phyloP scores from a whole-genome alignment of 345 rosid species.

The Lepidium aucheri region DNA sequence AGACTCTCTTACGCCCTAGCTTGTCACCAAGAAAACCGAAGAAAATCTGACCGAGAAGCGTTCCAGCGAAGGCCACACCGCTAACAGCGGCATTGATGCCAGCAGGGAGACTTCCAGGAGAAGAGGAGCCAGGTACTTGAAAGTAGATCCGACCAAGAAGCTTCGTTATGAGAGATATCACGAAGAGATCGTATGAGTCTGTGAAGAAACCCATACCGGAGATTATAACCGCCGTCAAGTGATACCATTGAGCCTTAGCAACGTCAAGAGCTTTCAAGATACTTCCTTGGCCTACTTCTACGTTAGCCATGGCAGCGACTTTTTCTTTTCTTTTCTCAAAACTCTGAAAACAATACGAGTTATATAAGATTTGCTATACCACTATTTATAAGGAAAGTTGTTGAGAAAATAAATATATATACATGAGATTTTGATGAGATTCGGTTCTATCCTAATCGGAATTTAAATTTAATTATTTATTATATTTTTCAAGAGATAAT shows the following conservation, averaged over 20 bases:
- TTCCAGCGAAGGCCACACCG: constrained; percentile 71
- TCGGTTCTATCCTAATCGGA: not conserved
- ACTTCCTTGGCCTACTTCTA: constrained; percentile 24
- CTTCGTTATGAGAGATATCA: constrained; percentile 69
- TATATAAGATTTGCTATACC: not conserved
- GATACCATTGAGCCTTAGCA: constrained; percentile 56
- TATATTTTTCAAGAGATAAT: not conserved
- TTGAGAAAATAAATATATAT: not conserved
- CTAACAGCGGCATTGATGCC: constrained; percentile 52
- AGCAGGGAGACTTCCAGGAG: constrained; percentile 54
- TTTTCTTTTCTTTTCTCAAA: not conserved
- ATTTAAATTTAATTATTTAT: not conserved
- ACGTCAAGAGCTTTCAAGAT: constrained; percentile 56
- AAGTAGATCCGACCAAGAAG: constrained; percentile 65
- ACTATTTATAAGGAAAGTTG: not conserved
- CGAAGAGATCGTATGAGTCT: constrained; percentile 72
- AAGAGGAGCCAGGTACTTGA: constrained; percentile 33
- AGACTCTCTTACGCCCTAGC: constrained; percentile 58
- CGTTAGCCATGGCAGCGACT: constrained; percentile 31
- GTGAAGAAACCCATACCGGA: constrained; percentile 91
- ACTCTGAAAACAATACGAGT: constrained; percentile 5
- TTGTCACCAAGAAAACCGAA: constrained; percentile 88
- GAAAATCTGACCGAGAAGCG: constrained; percentile 69
- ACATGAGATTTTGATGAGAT: too few relatives aligned
- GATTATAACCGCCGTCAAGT: constrained; percentile 49